Conservation (phyloP, 2,329 filamentous ascomycete genomes). For the Gremmenia infestans region DNA sequence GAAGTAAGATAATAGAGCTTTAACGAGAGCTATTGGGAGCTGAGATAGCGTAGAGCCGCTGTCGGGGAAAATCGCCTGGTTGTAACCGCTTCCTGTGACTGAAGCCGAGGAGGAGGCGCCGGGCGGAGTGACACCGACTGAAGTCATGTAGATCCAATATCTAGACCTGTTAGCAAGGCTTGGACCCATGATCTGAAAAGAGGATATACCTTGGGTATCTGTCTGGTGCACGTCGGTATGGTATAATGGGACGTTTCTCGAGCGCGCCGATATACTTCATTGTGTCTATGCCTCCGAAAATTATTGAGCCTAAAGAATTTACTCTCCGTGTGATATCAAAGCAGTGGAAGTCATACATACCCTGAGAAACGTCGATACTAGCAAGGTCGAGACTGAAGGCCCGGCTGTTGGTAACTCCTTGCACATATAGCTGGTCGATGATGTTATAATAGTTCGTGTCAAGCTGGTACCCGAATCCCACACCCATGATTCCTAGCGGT, state of each 20-base stretch:
- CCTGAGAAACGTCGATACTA: conserved; percentile 12
- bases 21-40: conserved; percentile 10
- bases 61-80: conserved; percentile 14
- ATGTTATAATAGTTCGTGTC: conserved; percentile 14
- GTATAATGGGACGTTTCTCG: conserved; percentile 15
- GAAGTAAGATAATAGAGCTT: conserved; percentile 10
- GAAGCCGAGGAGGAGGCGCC: not conserved
- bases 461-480: conserved; percentile 5
- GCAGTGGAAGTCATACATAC: conserved; percentile 2
- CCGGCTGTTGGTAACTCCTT: conserved; percentile 13
- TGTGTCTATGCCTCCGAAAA: conserved; percentile 22
- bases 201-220: conserved; percentile 3
- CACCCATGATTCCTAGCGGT: conserved; percentile 12
- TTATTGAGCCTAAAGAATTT: conserved; percentile 12
- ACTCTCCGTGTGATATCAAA: not conserved
- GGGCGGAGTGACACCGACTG: conserved; percentile 9
- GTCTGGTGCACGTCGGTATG: conserved; percentile 3
- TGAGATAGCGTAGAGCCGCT: conserved; percentile 12
- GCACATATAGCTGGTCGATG: conserved; percentile 12
- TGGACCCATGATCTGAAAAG: not conserved
- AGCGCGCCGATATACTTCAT: conserved; percentile 16
- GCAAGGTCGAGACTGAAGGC: conserved; percentile 16
- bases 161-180: conserved; percentile 1
- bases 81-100: not conserved
- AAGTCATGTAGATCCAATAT: conserved; percentile 21